These are phyloP conservation scores for Aureobasidium sp. DNA, from an alignment of 2,329 filamentous ascomycete genomes.

Conservation along the genomic window DNA sequence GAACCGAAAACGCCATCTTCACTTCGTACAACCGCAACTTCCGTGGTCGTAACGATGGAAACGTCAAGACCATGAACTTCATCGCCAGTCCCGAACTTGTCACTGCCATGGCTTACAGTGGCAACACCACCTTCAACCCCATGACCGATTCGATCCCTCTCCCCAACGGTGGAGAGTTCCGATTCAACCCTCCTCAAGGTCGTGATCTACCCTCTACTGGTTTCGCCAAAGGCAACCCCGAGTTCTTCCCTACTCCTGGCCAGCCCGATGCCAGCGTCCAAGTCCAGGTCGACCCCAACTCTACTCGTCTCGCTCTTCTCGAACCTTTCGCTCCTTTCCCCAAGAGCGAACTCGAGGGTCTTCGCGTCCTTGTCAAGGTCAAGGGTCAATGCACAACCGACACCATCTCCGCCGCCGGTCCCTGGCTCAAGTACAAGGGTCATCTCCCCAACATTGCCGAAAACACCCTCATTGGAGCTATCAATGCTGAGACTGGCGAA, in stretches of 20 bases:
- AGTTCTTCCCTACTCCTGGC: constrained; percentile 77
- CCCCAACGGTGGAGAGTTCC: constrained; percentile 80
- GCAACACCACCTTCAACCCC: constrained; percentile 93
- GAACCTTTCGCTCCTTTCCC: constrained; percentile 94
- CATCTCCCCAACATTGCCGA: constrained; percentile 98
- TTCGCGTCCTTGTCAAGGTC: constrained; percentile 95
- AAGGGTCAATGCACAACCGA: constrained; percentile 99
- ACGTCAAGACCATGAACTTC: constrained; percentile 98
- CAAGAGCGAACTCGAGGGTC: constrained; percentile 72
- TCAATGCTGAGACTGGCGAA: constrained; percentile 92
- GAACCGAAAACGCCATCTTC: constrained; percentile 92
- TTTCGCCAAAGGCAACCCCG: constrained; percentile 82
- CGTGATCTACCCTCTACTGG: constrained; percentile 71
- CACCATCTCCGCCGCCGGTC: constrained; percentile 96
- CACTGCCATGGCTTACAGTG: constrained; percentile 95
- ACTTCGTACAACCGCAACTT: constrained; percentile 99
- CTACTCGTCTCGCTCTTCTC: constrained; percentile 88
- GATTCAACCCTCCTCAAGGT: constrained; percentile 79
- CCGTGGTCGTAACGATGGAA: constrained; percentile 96
- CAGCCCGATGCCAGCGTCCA: constrained; percentile 74
- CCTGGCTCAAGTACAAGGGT: constrained; percentile 99
- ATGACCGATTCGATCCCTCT: constrained; percentile 87
- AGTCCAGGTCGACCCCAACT: constrained; percentile 87
- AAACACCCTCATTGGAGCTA: constrained; percentile 96
- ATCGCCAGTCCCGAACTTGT: constrained; percentile 97